Evolutionary conservation across 2,329 filamentous ascomycete genomes (phyloP).

Genomic region (Canariomyces notabilis): DNA sequence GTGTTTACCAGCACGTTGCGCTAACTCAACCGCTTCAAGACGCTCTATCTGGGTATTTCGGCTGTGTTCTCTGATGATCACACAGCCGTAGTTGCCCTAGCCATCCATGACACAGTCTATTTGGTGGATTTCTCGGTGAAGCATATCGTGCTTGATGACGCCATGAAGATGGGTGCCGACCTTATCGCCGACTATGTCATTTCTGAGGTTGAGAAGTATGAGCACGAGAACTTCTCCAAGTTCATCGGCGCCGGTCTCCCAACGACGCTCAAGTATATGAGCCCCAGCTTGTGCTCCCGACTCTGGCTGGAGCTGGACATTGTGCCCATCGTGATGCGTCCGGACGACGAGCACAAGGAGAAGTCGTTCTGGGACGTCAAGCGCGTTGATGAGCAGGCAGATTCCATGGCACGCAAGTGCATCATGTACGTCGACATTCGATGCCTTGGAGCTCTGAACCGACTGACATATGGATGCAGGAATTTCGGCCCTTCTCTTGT

Average conservation of each 20-base stretch:
- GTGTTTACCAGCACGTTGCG: not conserved
- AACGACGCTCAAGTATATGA: conserved; percentile 51
- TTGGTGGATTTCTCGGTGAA: conserved; percentile 67
- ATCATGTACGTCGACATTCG: conserved; percentile 51
- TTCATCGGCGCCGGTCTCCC: conserved; percentile 71
- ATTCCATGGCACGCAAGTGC: conserved; percentile 75
- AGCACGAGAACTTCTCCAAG: conserved; percentile 63
- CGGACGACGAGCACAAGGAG: conserved; percentile 40
- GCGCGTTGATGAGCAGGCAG: conserved; percentile 73
- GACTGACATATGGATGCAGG: conserved; percentile 35
- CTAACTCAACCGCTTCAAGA: conserved; percentile 32
- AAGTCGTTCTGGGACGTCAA: conserved; percentile 48
- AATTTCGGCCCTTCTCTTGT: conserved; percentile 68
- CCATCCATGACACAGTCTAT: conserved; percentile 70
- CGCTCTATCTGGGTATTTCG: conserved; percentile 59
- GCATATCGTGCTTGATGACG: conserved; percentile 44
- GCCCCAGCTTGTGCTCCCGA: conserved; percentile 61
- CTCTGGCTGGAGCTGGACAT: conserved; percentile 75
- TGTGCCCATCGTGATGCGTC: conserved; percentile 61
- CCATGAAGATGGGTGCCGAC: conserved; percentile 37
- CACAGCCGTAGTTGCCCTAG: conserved; percentile 57
- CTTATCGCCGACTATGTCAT: conserved; percentile 58
- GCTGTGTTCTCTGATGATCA: conserved; percentile 47
- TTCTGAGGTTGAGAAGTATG: conserved; percentile 52
- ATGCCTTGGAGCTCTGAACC: not conserved